Conservation (phyloP, 805 yeast species). For the Torulaspora gathmanii region DNA sequence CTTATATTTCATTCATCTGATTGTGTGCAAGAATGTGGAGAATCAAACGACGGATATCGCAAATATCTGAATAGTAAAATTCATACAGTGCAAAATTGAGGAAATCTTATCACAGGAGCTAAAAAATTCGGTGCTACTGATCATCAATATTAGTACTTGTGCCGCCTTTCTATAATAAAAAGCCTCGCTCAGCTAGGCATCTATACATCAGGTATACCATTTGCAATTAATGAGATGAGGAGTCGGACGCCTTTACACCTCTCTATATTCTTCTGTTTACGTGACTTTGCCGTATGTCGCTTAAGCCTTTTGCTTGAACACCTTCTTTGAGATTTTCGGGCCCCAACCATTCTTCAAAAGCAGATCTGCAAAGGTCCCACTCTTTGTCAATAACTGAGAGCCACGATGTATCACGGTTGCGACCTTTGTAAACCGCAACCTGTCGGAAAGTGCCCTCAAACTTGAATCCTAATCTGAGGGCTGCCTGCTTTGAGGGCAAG, state of each 20-base stretch:
- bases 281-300: slow-evolving; percentile 3
- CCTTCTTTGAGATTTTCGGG: slow-evolving; percentile 24
- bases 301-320: slow-evolving; percentile 6
- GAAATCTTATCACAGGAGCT: too few species aligned
- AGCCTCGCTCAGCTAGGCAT: not conserved
- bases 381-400: slow-evolving; percentile 32
- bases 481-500: slow-evolving; percentile 32
- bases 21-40: slow-evolving; percentile 12
- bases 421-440: slow-evolving; percentile 27
- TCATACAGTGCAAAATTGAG: slow-evolving; percentile 1
- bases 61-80: slow-evolving; percentile 5
- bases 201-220: too few species aligned
- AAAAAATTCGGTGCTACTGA: too few species aligned
- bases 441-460: slow-evolving; percentile 34
- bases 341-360: slow-evolving; percentile 28
- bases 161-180: not conserved
- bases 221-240: too few species aligned
- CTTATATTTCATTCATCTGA: slow-evolving; percentile 8
- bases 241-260: too few species aligned
- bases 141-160: not conserved
- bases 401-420: slow-evolving; percentile 35
- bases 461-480: slow-evolving; percentile 33
- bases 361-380: slow-evolving; percentile 25
- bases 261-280: too few species aligned
- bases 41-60: slow-evolving; percentile 7